phyloP scores from a whole-genome alignment of 805 yeast genomes.

The Maudiozyma turicensis region DNA sequence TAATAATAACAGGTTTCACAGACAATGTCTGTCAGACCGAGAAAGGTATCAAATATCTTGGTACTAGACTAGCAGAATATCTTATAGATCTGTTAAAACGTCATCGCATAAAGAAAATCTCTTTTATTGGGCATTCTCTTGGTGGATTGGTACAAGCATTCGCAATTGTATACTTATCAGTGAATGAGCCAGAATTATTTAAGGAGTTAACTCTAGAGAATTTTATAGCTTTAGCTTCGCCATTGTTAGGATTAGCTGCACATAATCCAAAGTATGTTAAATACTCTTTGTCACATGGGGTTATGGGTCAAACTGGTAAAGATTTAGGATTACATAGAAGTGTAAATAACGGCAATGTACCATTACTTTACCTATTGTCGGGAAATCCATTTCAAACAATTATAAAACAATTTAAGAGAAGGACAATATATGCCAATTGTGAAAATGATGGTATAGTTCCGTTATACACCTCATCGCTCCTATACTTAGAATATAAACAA shows the following conservation, averaged over 20 bases:
- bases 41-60: constrained; percentile 64
- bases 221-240: constrained; percentile 65
- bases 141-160: constrained; percentile 75
- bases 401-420: constrained; percentile 43
- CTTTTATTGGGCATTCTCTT: constrained; percentile 70
- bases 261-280: constrained; percentile 70
- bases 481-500: constrained; percentile 60
- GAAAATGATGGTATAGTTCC: constrained; percentile 79
- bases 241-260: constrained; percentile 62
- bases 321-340: constrained; percentile 51
- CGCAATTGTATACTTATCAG: constrained; percentile 61
- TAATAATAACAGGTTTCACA: constrained; percentile 57
- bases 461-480: constrained; percentile 56
- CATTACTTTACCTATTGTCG: constrained; percentile 52
- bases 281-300: constrained; percentile 57
- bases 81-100: constrained; percentile 39
- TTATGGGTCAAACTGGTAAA: constrained; percentile 72
- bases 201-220: constrained; percentile 48
- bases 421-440: constrained; percentile 69
- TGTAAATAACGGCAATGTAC: constrained; percentile 34
- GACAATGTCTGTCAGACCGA: constrained; percentile 73
- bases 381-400: constrained; percentile 49
- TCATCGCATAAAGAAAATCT: constrained; percentile 41
- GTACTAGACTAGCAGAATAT: constrained; percentile 59
- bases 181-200: constrained; percentile 62